These are phyloP conservation scores for Capsaspora owczarzaki DNA, from an alignment of 78 protist species.

Conservation along the genomic window DNA sequence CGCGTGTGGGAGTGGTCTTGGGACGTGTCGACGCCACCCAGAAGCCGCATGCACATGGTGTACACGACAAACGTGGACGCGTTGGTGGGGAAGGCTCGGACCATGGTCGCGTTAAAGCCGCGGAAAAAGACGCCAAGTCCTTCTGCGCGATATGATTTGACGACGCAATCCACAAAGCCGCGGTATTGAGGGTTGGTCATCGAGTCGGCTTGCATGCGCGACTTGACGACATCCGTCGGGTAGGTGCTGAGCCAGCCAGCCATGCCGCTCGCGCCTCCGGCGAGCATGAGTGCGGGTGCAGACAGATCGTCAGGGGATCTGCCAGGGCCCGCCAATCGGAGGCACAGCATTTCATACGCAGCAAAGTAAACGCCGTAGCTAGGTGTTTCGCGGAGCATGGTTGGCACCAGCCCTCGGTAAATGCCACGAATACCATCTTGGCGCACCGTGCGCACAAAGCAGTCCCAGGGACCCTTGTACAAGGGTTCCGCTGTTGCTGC, in stretches of 20 bases:
- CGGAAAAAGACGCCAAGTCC: neutral
- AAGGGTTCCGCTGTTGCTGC: neutral
- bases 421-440: neutral
- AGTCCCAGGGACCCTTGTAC: neutral
- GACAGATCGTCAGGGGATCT: neutral
- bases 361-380: conserved; percentile 3
- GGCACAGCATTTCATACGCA: neutral
- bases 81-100: conserved; percentile 7
- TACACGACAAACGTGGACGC: neutral
- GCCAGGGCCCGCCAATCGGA: neutral
- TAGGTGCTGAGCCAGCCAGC: neutral
- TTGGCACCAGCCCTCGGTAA: neutral
- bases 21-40: neutral
- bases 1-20: neutral
- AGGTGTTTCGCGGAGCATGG: neutral
- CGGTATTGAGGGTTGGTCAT: neutral
- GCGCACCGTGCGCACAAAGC: neutral
- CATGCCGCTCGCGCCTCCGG: neutral
- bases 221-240: conserved; percentile 5
- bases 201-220: neutral
- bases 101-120: neutral
- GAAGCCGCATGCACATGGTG: neutral
- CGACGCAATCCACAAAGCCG: neutral
- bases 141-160: neutral
- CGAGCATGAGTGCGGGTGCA: neutral